Evolutionary conservation across 352 stramenopile genomes (phyloP), one percentile per base, ranked within the genome.

Genomic region (Phytophthora vignae): DNA sequence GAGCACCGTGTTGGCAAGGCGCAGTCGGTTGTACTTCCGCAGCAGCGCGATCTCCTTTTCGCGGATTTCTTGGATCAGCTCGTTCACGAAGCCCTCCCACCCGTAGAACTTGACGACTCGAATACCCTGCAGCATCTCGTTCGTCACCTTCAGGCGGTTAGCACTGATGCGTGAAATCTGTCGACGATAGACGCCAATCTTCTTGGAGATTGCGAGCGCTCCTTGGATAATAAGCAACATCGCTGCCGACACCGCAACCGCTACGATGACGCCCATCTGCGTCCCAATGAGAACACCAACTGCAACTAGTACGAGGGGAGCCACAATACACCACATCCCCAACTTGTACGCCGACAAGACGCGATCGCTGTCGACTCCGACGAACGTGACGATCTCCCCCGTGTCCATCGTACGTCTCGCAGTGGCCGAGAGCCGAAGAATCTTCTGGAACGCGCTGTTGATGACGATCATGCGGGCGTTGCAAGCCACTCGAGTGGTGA

Each of bases 41-140:
- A 80, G 21, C 3, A 82, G 58, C 54, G 36, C 44, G 5, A 88
- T 57, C 46, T 90, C 78, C 33, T 69, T 54, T 2, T 73, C 60
- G 1, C 83, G 80, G 10, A 87, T 79, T 27, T 70, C 59, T 10
- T 19, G 48, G 11, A 90, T 65, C 4, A 69, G 60, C 0, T 58
- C 58, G 4, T 44, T 46, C 2, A 81, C 63, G 15, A 77, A 76
- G 12, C 67, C 55, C 60, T 87, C 78, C 90, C 90, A 98, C 17
- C 80, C 84, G 65, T 97, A 96, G 58, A 97, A 91, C 57, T 97
- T 98, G 46, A 97, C 83, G 46, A 87, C 88, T 36, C 90, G 81
- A 52, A 98, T 94, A 1, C 93, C 95, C 17, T 88, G 72, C 1
- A 99, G 76, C 42, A 97, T 90, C 74, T 98, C 95, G 69, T 94